Percentiles rank a stretch among this genome's conserved stretches.
These are phyloP conservation scores for Penicillium psychrosexuale DNA, from an alignment of 2,329 filamentous ascomycete genomes.

Conservation along the genomic window DNA sequence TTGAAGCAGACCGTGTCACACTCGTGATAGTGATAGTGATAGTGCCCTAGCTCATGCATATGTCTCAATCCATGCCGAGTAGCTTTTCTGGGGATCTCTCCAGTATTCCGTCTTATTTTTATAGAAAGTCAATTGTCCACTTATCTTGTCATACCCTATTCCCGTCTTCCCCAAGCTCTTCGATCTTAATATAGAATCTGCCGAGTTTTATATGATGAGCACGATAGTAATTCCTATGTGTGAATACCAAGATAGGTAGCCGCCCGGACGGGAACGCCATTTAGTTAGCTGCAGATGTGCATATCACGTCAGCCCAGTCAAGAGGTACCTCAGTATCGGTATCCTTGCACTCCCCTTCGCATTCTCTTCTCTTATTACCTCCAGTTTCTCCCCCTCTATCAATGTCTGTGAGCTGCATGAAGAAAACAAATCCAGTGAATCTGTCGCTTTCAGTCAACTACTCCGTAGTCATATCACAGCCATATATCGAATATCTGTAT, in stretches of 20 bases:
- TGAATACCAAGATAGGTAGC: not conserved
- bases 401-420: not conserved
- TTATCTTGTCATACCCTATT: not conserved
- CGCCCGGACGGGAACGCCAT: not conserved
- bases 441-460: not conserved
- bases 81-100: not conserved
- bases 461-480: not conserved
- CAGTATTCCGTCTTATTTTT: not conserved
- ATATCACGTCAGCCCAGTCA: not conserved
- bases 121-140: not conserved
- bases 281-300: not conserved
- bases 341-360: not conserved
- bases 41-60: not conserved
- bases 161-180: not conserved
- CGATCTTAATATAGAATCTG: not conserved
- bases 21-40: conserved; percentile 7
- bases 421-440: too few relatives aligned
- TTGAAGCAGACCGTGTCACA: not conserved
- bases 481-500: not conserved
- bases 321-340: not conserved
- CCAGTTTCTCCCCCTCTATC: not conserved
- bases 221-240: not conserved
- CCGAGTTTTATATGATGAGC: not conserved
- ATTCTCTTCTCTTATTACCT: not conserved
- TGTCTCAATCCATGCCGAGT: not conserved